phyloP scores from a whole-genome alignment of 73 alveolate genomes.

The Paramecium octaurelia region DNA sequence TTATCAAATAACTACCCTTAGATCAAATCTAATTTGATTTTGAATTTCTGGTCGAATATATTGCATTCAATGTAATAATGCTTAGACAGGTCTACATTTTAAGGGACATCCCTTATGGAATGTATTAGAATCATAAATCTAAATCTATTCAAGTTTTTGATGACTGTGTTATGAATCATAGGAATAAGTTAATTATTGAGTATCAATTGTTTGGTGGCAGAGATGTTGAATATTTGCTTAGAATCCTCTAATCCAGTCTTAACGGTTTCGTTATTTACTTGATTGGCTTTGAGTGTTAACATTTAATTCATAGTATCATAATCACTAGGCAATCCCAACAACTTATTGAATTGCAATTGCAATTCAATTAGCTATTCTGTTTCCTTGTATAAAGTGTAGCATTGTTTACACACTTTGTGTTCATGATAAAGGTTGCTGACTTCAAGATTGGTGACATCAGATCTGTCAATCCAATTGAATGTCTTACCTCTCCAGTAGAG shows the following conservation, averaged over 20 bases:
- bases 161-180: conserved; percentile 47
- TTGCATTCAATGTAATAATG: conserved; percentile 67
- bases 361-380: conserved; percentile 67
- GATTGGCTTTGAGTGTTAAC: conserved; percentile 48
- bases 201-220: conserved; percentile 46
- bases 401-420: conserved; percentile 75
- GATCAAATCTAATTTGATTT: conserved; percentile 29
- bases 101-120: conserved; percentile 55
- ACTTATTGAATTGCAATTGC: conserved; percentile 53
- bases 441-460: conserved; percentile 69
- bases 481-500: conserved; percentile 67
- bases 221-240: conserved; percentile 40
- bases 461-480: conserved; percentile 68
- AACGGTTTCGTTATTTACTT: conserved; percentile 21
- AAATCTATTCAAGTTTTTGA: conserved; percentile 38
- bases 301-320: conserved; percentile 41
- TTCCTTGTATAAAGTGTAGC: conserved; percentile 66
- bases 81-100: conserved; percentile 45
- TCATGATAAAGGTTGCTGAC: conserved; percentile 66
- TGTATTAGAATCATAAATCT: conserved; percentile 55
- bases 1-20: conserved; percentile 24
- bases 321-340: conserved; percentile 49
- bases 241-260: neutral
- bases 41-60: conserved; percentile 61
- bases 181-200: conserved; percentile 6